Percentiles rank a stretch among this genome's conserved stretches.
Conservation (phyloP, 805 yeast genomes). For the Candida coquimbonensis region DNA sequence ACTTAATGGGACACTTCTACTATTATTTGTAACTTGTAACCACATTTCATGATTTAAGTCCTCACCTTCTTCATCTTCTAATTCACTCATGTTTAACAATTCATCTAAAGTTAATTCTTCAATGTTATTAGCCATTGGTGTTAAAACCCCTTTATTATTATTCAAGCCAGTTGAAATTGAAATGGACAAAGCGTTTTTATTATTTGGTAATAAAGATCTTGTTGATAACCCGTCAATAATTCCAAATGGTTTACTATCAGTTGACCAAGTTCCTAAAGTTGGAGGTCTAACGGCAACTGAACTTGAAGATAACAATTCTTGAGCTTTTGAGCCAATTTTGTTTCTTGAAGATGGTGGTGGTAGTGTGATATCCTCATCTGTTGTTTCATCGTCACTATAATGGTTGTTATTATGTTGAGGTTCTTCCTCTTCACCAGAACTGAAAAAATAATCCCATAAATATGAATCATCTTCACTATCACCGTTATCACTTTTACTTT, state of each 20-base stretch:
- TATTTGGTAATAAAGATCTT: conserved; percentile 58
- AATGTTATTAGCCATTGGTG: conserved; percentile 24
- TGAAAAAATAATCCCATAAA: conserved; percentile 68
- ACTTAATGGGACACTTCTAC: conserved; percentile 67
- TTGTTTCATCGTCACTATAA: conserved; percentile 70
- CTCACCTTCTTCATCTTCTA: conserved; percentile 64
- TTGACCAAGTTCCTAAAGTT: conserved; percentile 85
- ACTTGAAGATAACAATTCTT: conserved; percentile 85
- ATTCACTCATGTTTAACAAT: conserved; percentile 77
- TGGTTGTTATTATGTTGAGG: conserved; percentile 14
- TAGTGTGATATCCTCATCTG: conserved; percentile 84
- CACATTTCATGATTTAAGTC: conserved; percentile 28
- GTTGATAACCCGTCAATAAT: conserved; percentile 93
- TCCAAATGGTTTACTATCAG: conserved; percentile 80
- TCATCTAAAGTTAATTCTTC: conserved; percentile 64
- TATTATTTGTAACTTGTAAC: conserved; percentile 28
- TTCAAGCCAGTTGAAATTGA: neutral
- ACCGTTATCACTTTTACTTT: conserved; percentile 11
- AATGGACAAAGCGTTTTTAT: neutral
- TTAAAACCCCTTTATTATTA: conserved; percentile 1
- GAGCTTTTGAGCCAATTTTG: conserved; percentile 68
- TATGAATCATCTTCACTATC: conserved; percentile 52
- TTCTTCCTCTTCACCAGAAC: conserved; percentile 30
- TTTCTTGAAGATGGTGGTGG: conserved; percentile 62
- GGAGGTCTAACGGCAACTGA: conserved; percentile 87